A percentile compares a stretch with the other conserved stretches of the same genome.
Conservation (phyloP, 305 asterid species). For the Plantago lanceolata region DNA sequence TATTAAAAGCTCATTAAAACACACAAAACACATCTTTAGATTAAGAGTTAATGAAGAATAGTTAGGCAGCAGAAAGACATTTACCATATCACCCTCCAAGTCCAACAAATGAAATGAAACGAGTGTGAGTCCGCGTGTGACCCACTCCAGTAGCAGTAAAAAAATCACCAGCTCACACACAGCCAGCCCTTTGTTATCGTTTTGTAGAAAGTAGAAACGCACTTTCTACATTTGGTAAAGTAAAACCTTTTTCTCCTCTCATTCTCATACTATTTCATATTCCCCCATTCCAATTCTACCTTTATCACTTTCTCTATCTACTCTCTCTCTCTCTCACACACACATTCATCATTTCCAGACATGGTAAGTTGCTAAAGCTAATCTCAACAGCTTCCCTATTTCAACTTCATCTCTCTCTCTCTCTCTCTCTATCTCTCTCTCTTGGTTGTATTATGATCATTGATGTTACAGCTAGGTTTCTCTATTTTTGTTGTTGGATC, state of each 20-base stretch:
- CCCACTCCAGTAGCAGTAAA: neutral
- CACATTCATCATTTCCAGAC: neutral
- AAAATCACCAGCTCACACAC: slow-evolving; percentile 8
- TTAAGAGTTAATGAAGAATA: too few species aligned
- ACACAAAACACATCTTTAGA: too few species aligned
- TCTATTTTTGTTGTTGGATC: too few species aligned
- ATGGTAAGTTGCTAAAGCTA: too few species aligned
- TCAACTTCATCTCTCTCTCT: neutral
- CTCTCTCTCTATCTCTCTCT: neutral
- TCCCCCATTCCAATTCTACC: slow-evolving; percentile 6
- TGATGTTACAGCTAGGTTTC: too few species aligned
- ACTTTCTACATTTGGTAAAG: slow-evolving; percentile 32
- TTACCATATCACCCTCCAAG: too few species aligned
- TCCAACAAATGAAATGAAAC: neutral
- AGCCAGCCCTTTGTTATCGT: too few species aligned
- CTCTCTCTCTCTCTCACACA: slow-evolving; percentile 11
- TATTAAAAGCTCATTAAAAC: neutral
- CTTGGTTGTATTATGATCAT: too few species aligned
- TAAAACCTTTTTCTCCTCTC: neutral
- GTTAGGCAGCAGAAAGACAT: too few species aligned
- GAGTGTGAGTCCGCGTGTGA: neutral
- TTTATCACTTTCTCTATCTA: slow-evolving; percentile 23
- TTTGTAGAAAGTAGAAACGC: too few species aligned
- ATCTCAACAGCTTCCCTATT: neutral
- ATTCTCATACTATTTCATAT: too few species aligned